phyloP scores from a whole-genome alignment of 306 rosid genomes.

The Rosa persica region DNA sequence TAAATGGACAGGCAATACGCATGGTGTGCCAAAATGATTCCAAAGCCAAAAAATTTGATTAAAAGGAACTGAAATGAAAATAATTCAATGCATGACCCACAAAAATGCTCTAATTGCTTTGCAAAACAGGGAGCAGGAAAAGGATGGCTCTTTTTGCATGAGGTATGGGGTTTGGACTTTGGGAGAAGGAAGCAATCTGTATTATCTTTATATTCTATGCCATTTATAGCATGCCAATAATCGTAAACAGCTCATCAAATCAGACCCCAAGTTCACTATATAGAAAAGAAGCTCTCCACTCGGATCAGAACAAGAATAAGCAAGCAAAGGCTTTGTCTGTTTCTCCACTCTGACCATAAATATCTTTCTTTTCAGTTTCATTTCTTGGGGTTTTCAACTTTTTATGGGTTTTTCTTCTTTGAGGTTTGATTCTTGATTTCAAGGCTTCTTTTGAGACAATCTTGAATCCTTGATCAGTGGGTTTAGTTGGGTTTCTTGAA shows the following conservation, averaged over 20 bases:
- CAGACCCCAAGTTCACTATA: slow-evolving; percentile 3
- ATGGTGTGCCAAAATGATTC: slow-evolving; percentile 31
- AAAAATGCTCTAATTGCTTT: slow-evolving; percentile 28
- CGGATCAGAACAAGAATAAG: not conserved
- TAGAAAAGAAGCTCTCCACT: not conserved
- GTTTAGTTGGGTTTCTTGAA: slow-evolving; percentile 18
- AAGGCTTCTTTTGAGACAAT: not conserved
- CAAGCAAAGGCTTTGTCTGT: slow-evolving; percentile 5
- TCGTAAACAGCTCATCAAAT: slow-evolving; percentile 17
- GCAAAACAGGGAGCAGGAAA: slow-evolving; percentile 30
- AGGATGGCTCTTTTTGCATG: slow-evolving; percentile 36
- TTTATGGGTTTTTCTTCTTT: slow-evolving; percentile 28
- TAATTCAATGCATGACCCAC: slow-evolving; percentile 45
- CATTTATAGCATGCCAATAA: slow-evolving; percentile 29
- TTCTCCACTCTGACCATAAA: not conserved
- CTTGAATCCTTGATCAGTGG: slow-evolving; percentile 14
- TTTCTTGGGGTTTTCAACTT: not conserved
- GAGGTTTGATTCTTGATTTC: slow-evolving; percentile 13
- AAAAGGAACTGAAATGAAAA: not conserved
- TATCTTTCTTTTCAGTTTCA: not conserved
- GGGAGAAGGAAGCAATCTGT: slow-evolving; percentile 34
- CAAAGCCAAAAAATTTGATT: slow-evolving; percentile 18
- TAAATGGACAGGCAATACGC: not conserved
- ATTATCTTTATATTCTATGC: not conserved
- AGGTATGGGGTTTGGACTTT: slow-evolving; percentile 1